Evolutionary conservation across 163 green algal genomes (phyloP), one percentile per base, ranked within the genome.

Genomic region (Prototheca wickerhamii): DNA sequence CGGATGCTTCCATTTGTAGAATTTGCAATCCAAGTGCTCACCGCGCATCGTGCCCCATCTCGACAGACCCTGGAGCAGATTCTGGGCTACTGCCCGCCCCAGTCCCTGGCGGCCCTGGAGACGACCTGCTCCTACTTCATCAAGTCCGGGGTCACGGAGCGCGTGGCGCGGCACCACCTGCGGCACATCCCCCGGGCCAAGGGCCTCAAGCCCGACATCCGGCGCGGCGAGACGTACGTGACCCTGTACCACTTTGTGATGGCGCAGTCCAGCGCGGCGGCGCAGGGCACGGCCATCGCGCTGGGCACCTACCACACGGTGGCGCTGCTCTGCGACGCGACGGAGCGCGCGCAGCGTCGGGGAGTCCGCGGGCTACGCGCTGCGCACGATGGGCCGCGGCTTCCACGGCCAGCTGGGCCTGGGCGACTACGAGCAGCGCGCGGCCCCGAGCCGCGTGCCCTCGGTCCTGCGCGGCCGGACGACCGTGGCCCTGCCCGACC

Each of bases 391-490:
- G 58, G 87, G 87, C 3, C 67, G 79, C 81, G 86, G 86, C 59
- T 95, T 93, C 58, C 83, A 95, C 72, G 87, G 87, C 8, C 86
- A 93, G 73, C 74, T 95, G 26, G 87, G 87, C 23, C 67, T 74
- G 23, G 70, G 74, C 12, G 43, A 70, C 21, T 86, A 83, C 59
- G 69, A 80, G 18, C 68, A 76, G 51, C 29, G 54, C 20, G 57
- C 57, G 6, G 25, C 25, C 4, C 83, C 85, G 26, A 62, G 52
- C 23, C 40, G 62, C 10, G 70, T 87, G 34, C 68, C 32, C 21
- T 8, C 18, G 31, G 55, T 44, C 21, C 71, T 15, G n/a, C n/a
- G n/a, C 15, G 26, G 15, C 49, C 15, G 61, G 82, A 49, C 15
- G 46, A 12, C 1, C 20, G 23, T 54, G 46, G 46, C 21, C 4